A percentile compares a stretch with the other conserved stretches of the same genome.
Evolutionary conservation across 352 stramenopile genomes (phyloP).

Genomic region (Pythium rhizo-oryzae): DNA sequence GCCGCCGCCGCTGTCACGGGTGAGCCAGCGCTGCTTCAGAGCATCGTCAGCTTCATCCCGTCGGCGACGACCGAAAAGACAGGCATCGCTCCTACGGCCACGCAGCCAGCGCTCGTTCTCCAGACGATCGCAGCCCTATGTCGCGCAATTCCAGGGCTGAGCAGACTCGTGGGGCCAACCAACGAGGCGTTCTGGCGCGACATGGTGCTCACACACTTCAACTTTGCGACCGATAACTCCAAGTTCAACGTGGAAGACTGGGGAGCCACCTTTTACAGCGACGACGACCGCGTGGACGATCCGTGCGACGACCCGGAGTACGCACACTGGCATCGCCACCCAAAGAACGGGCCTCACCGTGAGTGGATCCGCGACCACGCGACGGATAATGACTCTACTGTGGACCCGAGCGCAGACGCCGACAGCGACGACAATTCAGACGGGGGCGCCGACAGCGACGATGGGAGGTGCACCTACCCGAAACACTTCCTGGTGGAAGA

Average conservation of each 20-base stretch:
- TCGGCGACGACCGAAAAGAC: no score
- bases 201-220: constrained; percentile 10
- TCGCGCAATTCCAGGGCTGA: not conserved
- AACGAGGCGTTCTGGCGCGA: constrained; percentile 11
- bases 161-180: not conserved
- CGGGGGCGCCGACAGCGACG: no score
- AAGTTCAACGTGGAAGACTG: constrained; percentile 7
- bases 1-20: no score
- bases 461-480: no score
- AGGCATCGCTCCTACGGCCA: no score
- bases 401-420: no score
- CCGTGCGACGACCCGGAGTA: not conserved
- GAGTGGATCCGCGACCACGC: not conserved
- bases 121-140: not conserved
- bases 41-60: no score
- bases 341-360: not conserved
- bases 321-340: constrained; percentile 1
- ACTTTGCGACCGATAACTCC: not conserved
- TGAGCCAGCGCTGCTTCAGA: no score
- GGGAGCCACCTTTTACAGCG: not conserved
- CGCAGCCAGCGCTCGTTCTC: not conserved
- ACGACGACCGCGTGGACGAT: not conserved
- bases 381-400: not conserved
- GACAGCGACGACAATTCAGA: no score
- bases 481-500: no score